These are phyloP conservation scores for Talaromyces sp. DNA, from an alignment of 2,329 filamentous ascomycete genomes.

Conservation along the genomic window DNA sequence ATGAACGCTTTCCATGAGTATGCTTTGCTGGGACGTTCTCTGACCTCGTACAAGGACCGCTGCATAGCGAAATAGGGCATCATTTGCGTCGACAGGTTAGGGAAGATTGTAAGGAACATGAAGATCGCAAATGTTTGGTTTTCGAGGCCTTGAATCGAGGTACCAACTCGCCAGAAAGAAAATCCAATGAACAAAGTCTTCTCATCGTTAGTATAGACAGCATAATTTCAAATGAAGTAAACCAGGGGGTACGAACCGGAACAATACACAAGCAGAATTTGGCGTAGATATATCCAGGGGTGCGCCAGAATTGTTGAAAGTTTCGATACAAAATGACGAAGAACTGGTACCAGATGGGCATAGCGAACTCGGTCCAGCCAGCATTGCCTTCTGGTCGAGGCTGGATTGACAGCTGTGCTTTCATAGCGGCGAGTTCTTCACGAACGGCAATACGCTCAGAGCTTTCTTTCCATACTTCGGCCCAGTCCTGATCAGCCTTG, in stretches of 20 bases:
- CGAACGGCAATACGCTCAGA: constrained; percentile 54
- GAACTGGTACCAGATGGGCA: constrained; percentile 65
- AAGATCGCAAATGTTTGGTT: constrained; percentile 92
- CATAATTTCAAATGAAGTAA: background rate
- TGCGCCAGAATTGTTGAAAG: constrained; percentile 91
- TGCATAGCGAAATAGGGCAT: constrained; percentile 57
- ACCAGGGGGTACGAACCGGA: constrained; percentile 1
- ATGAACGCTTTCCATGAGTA: constrained; percentile 74
- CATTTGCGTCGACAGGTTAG: constrained; percentile 50
- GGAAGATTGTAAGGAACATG: constrained; percentile 78
- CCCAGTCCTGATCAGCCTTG: constrained; percentile 61
- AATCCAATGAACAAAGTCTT: constrained; percentile 75
- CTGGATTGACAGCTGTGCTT: constrained; percentile 53
- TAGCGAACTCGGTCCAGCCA: constrained; percentile 73
- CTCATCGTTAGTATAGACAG: background rate
- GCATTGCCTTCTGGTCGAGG: constrained; percentile 22
- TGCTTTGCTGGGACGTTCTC: constrained; percentile 60
- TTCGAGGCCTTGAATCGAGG: constrained; percentile 74
- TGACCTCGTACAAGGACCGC: constrained; percentile 55
- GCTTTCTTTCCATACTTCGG: constrained; percentile 56
- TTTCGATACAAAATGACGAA: constrained; percentile 65
- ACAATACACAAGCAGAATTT: constrained; percentile 61
- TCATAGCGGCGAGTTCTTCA: constrained; percentile 51
- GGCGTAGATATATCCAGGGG: constrained; percentile 81
- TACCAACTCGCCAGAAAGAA: constrained; percentile 69